These are phyloP conservation scores for Camellia sinensis DNA, from an alignment of 148 eudicot genomes.

Conservation along the genomic window DNA sequence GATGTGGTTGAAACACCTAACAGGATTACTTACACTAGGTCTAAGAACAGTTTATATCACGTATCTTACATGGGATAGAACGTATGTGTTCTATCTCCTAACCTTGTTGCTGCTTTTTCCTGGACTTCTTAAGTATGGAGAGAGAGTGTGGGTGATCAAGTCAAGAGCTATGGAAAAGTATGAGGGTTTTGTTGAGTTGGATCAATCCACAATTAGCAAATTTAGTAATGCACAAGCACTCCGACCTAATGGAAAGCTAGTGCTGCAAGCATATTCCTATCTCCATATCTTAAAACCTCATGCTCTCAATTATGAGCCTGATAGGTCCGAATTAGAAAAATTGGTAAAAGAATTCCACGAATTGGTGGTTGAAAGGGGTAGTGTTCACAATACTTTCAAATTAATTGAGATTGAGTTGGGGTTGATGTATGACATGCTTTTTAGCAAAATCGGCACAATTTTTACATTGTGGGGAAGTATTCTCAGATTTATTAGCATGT, in stretches of 20 bases:
- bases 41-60: neutral
- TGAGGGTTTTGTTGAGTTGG: neutral
- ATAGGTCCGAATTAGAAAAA: rapidly evolving
- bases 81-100: neutral
- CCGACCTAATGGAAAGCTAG: neutral
- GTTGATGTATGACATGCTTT: constrained; percentile 3
- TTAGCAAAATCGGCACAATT: constrained; percentile 10
- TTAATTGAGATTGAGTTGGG: constrained; percentile 17
- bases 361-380: no score
- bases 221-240: neutral
- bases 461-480: constrained; percentile 1
- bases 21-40: neutral
- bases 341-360: neutral
- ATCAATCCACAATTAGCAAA: neutral
- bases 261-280: neutral
- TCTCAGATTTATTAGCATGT: constrained; percentile 1
- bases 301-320: neutral
- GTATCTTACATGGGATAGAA: neutral
- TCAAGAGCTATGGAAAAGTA: neutral
- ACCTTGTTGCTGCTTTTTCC: neutral
- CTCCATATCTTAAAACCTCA: neutral
- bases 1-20: constrained; percentile 10
- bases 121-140: constrained; percentile 10
- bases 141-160: constrained; percentile 1
- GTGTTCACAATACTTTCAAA: neutral